Conservation (phyloP, 768 basidiomycete genomes). For the Trametes cingulata region DNA sequence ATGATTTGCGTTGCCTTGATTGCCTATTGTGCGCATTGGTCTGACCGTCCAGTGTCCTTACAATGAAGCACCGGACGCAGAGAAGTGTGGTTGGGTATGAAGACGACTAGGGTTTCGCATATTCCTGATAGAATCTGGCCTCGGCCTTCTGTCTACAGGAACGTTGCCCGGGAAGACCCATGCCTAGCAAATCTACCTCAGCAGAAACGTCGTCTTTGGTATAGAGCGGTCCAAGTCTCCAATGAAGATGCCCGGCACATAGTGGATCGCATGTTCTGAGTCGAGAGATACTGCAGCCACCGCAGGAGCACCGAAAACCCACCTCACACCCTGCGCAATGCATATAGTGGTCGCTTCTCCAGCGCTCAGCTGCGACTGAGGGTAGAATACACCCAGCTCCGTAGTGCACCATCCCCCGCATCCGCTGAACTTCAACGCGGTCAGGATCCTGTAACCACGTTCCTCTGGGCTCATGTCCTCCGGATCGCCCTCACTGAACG, state of each 20-base stretch:
- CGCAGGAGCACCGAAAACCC: slow-evolving; percentile 9
- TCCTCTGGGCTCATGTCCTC: background rate
- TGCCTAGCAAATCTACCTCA: background rate
- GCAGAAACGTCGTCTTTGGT: background rate
- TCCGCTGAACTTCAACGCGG: background rate
- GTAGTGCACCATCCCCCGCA: background rate
- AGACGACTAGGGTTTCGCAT: too few relatives aligned
- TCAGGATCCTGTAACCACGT: background rate
- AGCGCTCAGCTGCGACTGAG: background rate
- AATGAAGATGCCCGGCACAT: background rate
- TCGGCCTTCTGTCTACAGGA: too few relatives aligned
- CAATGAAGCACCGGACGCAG: too few relatives aligned
- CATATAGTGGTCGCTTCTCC: background rate
- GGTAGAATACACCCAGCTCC: slow-evolving; percentile 7
- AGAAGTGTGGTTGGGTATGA: too few relatives aligned
- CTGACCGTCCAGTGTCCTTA: too few relatives aligned
- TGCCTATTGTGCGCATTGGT: too few relatives aligned
- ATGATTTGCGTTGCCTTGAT: background rate
- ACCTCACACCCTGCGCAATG: background rate
- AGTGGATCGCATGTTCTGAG: background rate
- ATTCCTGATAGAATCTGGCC: too few relatives aligned
- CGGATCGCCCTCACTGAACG: background rate
- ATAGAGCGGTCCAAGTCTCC: background rate
- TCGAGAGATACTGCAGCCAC: background rate
- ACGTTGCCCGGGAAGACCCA: too few relatives aligned